Evolutionary conservation across 1,284 basidiomycete genomes (phyloP), one percentile per base, ranked within the genome.

Genomic region (Leccinum solheimii): DNA sequence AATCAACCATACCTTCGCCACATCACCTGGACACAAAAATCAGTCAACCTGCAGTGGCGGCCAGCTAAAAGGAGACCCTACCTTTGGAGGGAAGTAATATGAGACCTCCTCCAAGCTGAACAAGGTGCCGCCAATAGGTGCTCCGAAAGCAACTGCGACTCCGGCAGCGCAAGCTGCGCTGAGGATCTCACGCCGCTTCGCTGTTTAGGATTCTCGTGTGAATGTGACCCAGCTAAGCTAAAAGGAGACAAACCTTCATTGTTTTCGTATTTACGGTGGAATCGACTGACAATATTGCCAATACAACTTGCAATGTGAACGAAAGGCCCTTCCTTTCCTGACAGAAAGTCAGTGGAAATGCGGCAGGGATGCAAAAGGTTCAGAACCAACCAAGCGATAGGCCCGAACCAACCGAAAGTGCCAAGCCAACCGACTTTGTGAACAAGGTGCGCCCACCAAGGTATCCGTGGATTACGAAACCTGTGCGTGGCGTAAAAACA

Each of bases 381-480:
- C 30, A 26, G 16, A 36, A 65, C 77, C 57, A 56, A 82, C 94
- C 95, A 14, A 98, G 81, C 3, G 91, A 90, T 32, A 98, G 79
- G 1, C 95, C 96, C 1, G 93, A 95, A 3, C 92, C 95, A 21
- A 97, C 95, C 5, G 93, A 92, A 4, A 99, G 80, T 1, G 96
- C 88, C 60, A 99, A 76, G 5, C 96, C 97, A 40, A 97, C 82
- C 13, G 90, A 83, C 75, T 99, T 99, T n/a, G 92, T 94, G 70
- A 95, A 89, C 56, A 98, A 77, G 0, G 92, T 95, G 66, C 94
- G 90, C 49, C 83, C 88, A 32, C 97, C 97, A 45, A 99, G 88
- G 74, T 97, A 99, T 21, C 97, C 97, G 70, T 97, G 95, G 64
- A 99, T 98, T 19, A 98, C 96, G 69, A 98, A 98, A n/a, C 94